Evolutionary conservation across 1,139 yeast species (phyloP).

Genomic region (Diutina scorzettiae): DNA sequence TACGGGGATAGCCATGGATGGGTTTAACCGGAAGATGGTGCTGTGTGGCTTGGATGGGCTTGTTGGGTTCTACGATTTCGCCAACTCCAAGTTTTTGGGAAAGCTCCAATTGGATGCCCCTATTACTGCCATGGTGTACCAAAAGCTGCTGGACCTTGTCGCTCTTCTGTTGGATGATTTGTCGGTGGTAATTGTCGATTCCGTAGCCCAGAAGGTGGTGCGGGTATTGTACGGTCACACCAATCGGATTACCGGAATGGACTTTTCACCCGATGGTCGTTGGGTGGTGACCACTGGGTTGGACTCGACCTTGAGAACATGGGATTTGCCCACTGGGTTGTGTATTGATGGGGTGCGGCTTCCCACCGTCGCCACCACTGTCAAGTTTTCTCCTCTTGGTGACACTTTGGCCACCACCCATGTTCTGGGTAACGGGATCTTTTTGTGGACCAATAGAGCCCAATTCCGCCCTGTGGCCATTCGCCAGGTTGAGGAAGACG

Average conservation of each 20-base stretch:
- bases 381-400: conserved; percentile 78
- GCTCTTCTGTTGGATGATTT: conserved; percentile 84
- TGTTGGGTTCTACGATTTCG: conserved; percentile 80
- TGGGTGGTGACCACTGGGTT: conserved; percentile 82
- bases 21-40: conserved; percentile 79
- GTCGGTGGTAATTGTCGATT: conserved; percentile 74
- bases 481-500: conserved; percentile 65
- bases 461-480: conserved; percentile 70
- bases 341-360: conserved; percentile 87
- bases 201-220: conserved; percentile 67
- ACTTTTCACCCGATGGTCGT: conserved; percentile 90
- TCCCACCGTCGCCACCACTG: conserved; percentile 65
- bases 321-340: conserved; percentile 97
- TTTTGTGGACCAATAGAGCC: conserved; percentile 85
- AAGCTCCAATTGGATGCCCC: conserved; percentile 65
- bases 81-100: conserved; percentile 57
- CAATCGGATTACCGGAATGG: conserved; percentile 79
- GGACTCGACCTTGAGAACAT: conserved; percentile 84
- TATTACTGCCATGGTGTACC: conserved; percentile 64
- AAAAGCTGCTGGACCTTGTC: conserved; percentile 69
- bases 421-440: conserved; percentile 81
- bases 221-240: conserved; percentile 87
- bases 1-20: conserved; percentile 83
- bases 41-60: conserved; percentile 84
- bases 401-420: conserved; percentile 91